Base-by-base conservation (phyloP, 2,329 filamentous ascomycete species). In the Colletotrichum lini region DNA sequence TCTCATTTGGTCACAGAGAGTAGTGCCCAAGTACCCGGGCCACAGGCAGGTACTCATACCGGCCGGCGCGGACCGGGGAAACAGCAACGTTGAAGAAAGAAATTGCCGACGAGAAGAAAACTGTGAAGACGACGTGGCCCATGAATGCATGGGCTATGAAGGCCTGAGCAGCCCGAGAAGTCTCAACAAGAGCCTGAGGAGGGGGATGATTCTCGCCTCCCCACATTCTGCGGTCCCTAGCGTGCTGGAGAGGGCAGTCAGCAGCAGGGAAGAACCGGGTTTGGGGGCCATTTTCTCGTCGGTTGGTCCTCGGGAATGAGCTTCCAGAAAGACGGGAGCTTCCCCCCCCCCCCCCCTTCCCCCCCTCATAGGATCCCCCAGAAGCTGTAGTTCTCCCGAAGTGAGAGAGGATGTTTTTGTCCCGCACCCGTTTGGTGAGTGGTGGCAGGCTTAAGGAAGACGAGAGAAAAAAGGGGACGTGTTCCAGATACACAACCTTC, bases 401-500 rank as follows among this genome's bases (percentile, higher is more conserved):
- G 30, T 65, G 66, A 61, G 52, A 69, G 57, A 65, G 53, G 66
- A 42, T 23, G 30, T 42, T 38, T 35, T n/a, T n/a, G n/a, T 42
- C 12, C 30, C 26, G 40, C 30, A 13, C 5, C 23, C 35, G 8
- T 16, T 30, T 35, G 21, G 50, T 15, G 23, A n/a, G 13, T 38
- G 12, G 7, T 49, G 57, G 42, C 16, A 42, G 23, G 16, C n/a
- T 59, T 18, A 42, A 59, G 40, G 26, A 10, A 13, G 56, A 30
- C 56, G 42, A 23, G 57, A 38, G 4, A 13, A 56, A 30, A 61
- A 49, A 23, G 64, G 54, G 57, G 35, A n/a, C 42, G 44, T 61
- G 67, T 67, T 70, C 50, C 67, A 67, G 67, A 70, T 70, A 70
- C 67, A 70, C 23, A 23, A 56, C 54, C 26, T 49, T 49, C 35